A percentile compares a stretch with the other conserved stretches of the same genome.
phyloP scores from a whole-genome alignment of 208 protist species.

The Acanthamoeba healyi region DNA sequence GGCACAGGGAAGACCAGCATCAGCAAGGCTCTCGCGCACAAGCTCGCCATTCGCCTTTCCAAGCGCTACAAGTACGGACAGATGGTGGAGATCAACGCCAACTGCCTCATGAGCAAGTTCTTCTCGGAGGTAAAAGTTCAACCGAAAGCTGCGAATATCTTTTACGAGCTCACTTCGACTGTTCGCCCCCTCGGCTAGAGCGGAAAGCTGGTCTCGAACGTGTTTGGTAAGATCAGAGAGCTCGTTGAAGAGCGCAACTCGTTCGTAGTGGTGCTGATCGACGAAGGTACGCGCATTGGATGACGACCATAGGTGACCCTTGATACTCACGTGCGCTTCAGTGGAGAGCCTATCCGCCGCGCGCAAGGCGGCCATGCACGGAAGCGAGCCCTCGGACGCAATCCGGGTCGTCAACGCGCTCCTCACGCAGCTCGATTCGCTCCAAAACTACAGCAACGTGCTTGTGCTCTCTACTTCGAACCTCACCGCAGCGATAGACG shows the following conservation, averaged over 20 bases:
- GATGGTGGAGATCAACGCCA: slow-evolving; percentile 96
- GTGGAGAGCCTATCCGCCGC: slow-evolving; percentile 97
- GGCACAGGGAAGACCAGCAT: slow-evolving; percentile 92
- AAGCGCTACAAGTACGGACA: slow-evolving; percentile 76
- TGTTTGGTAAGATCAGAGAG: slow-evolving; percentile 94
- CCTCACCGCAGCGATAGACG: slow-evolving; percentile 89
- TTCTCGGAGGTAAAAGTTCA: slow-evolving; percentile 89
- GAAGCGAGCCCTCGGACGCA: slow-evolving; percentile 96
- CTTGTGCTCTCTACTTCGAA: slow-evolving; percentile 97
- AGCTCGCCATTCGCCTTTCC: slow-evolving; percentile 88
- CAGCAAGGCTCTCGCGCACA: slow-evolving; percentile 92
- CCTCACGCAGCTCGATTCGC: slow-evolving; percentile 96
- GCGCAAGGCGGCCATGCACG: slow-evolving; percentile 92
- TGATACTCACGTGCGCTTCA: slow-evolving; percentile 76
- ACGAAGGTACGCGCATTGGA: slow-evolving; percentile 88
- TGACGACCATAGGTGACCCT: too few relatives aligned
- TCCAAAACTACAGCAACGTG: slow-evolving; percentile 94
- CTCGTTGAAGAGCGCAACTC: slow-evolving; percentile 89
- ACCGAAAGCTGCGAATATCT: too few relatives aligned
- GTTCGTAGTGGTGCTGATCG: slow-evolving; percentile 95
- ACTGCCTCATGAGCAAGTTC: slow-evolving; percentile 95
- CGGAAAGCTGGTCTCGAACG: slow-evolving; percentile 96
- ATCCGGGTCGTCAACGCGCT: slow-evolving; percentile 96
- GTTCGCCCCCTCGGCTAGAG: slow-evolving; percentile 86
- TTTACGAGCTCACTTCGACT: not conserved